Conservation (phyloP, 495 filamentous ascomycete genomes). For the Staphylotrichum longicolle region DNA sequence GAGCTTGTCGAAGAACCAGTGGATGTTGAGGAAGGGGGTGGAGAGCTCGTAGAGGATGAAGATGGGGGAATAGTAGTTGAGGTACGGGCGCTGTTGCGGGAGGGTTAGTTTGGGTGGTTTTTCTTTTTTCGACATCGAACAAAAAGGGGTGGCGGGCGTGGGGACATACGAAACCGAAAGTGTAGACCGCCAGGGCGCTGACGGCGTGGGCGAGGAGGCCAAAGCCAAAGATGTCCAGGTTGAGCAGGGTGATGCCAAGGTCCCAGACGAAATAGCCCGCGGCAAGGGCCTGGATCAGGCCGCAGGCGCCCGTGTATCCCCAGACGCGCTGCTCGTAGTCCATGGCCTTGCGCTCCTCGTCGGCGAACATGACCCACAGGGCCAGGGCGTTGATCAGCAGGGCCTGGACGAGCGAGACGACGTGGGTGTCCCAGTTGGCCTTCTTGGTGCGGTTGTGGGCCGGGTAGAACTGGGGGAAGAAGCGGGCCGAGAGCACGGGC, state of each 20-base stretch:
- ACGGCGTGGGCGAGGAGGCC: conserved; percentile 89
- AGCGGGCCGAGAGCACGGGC: conserved; percentile 62
- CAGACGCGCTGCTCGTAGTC: conserved; percentile 74
- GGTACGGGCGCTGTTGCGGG: conserved; percentile 71
- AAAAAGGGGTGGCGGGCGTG: too few species aligned
- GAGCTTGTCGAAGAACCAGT: conserved; percentile 99
- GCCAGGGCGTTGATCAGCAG: conserved; percentile 72
- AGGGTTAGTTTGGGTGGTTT: neutral
- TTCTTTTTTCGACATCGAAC: too few species aligned
- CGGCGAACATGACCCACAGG: conserved; percentile 77
- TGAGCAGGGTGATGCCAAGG: conserved; percentile 65
- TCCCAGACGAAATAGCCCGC: conserved; percentile 98
- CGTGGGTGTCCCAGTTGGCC: conserved; percentile 95
- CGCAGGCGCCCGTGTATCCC: conserved; percentile 81
- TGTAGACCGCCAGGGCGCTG: conserved; percentile 80
- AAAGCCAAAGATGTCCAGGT: conserved; percentile 78
- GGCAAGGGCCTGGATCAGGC: conserved; percentile 80
- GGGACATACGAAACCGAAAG: conserved; percentile 77
- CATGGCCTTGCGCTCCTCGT: conserved; percentile 74
- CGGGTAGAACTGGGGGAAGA: conserved; percentile 73
- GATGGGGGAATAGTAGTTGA: conserved; percentile 85
- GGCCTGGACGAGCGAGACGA: conserved; percentile 88
- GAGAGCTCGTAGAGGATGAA: conserved; percentile 99
- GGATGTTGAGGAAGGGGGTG: conserved; percentile 89
- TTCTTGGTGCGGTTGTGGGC: conserved; percentile 63